Conservation (phyloP, 176 grass and related monocot species). For the Cocos nucifera region DNA sequence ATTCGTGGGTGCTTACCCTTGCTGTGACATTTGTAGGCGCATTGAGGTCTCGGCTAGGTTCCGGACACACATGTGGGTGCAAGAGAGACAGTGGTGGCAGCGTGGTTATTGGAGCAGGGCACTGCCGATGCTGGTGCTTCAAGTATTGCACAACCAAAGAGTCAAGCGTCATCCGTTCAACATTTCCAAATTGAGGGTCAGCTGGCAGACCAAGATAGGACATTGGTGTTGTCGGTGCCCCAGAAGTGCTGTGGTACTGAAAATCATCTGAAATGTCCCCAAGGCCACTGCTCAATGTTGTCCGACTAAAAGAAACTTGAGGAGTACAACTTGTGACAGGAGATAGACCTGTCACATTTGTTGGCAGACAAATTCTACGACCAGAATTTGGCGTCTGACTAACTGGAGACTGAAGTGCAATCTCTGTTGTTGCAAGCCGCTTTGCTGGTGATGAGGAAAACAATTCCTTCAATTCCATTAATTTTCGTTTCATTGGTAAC, state of each 20-base stretch:
- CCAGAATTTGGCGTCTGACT: constrained; percentile 63
- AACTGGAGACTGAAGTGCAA: constrained; percentile 45
- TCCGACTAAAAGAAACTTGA: constrained; percentile 15
- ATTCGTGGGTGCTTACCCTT: constrained; percentile 63
- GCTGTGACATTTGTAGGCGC: constrained; percentile 77
- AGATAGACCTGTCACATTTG: constrained; percentile 31
- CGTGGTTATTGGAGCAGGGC: constrained; percentile 93
- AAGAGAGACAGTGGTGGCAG: constrained; percentile 83
- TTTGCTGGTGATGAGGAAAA: constrained; percentile 39
- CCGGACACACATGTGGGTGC: constrained; percentile 86
- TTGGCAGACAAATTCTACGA: constrained; percentile 37
- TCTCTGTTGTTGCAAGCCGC: constrained; percentile 39
- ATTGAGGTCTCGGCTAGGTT: constrained; percentile 66
- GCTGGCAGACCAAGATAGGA: constrained; percentile 1
- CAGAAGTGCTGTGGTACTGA: constrained; percentile 45
- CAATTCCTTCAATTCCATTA: constrained; percentile 46
- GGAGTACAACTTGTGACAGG: constrained; percentile 37
- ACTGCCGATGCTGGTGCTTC: constrained; percentile 95
- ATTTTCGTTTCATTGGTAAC: constrained; percentile 79
- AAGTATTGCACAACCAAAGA: constrained; percentile 90
- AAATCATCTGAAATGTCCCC: constrained; percentile 58
- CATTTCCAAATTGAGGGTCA: constrained; percentile 53
- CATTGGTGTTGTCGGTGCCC: constrained; percentile 21
- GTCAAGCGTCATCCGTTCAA: constrained; percentile 77
- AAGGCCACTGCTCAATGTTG: constrained; percentile 48